Evolutionary conservation across 805 yeast genomes (phyloP).

Genomic region (Suhomyces pyralidae): DNA sequence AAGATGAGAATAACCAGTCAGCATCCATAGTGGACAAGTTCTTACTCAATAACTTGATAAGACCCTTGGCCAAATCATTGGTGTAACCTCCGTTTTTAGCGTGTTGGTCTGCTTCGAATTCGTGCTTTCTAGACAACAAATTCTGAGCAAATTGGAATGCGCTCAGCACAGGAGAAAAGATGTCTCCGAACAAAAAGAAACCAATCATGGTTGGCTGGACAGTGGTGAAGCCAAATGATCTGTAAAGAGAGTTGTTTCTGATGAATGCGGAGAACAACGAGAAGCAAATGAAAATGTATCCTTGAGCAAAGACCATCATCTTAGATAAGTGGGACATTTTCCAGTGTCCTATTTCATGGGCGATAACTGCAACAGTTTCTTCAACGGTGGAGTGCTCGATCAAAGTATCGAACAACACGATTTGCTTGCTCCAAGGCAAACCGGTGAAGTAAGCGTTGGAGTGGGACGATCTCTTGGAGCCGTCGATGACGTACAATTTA

Average conservation of each 20-base stretch:
- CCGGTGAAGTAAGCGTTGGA: constrained; percentile 97
- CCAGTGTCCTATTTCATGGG: constrained; percentile 99
- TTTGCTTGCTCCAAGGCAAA: constrained; percentile 94
- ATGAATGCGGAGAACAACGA: constrained; percentile 76
- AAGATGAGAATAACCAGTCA: constrained; percentile 85
- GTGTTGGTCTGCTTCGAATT: constrained; percentile 88
- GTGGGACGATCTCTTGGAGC: constrained; percentile 94
- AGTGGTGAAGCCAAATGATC: constrained; percentile 68
- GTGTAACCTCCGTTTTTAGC: constrained; percentile 76
- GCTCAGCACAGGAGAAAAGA: constrained; percentile 75
- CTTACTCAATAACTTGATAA: constrained; percentile 73
- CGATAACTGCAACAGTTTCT: constrained; percentile 90
- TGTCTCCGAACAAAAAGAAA: constrained; percentile 72
- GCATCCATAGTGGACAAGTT: constrained; percentile 86
- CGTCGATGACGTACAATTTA: constrained; percentile 85
- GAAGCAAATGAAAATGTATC: constrained; percentile 62
- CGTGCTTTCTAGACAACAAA: constrained; percentile 76
- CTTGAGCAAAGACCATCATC: constrained; percentile 62
- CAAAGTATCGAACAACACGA: constrained; percentile 89
- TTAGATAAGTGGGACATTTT: constrained; percentile 82
- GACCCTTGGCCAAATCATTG: constrained; percentile 62
- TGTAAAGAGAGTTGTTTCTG: constrained; percentile 72
- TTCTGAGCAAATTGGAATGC: constrained; percentile 64
- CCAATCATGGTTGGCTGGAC: constrained; percentile 78
- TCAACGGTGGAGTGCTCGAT: constrained; percentile 71